A percentile compares a stretch with the other conserved stretches of the same genome.
Conservation (phyloP, 352 stramenopile genomes). For the Phytophthora sp. region DNA sequence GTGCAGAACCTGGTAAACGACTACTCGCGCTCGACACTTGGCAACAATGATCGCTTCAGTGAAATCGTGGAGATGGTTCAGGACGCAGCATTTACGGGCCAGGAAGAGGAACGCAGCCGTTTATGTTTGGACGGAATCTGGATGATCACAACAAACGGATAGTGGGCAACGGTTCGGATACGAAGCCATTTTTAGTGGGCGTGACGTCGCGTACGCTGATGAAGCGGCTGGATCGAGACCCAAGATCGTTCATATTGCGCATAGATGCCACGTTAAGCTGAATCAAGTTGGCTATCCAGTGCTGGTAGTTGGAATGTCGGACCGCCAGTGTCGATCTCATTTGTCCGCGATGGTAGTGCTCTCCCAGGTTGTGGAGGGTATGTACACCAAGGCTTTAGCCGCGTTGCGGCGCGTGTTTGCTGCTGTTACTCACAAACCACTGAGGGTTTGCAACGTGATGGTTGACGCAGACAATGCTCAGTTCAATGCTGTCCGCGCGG, state of each 20-base stretch:
- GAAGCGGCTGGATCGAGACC: not conserved
- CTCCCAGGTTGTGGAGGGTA: too few relatives aligned
- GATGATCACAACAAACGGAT: not conserved
- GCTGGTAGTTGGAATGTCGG: not conserved
- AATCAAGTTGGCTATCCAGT: not conserved
- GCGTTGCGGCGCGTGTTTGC: not conserved
- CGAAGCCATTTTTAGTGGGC: not conserved
- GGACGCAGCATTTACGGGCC: not conserved
- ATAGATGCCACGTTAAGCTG: not conserved
- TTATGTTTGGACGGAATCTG: not conserved
- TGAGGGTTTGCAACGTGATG: not conserved
- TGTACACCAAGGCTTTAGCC: not conserved
- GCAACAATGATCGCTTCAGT: not conserved
- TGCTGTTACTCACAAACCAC: not conserved
- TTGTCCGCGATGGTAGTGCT: not conserved
- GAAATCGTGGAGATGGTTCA: not conserved
- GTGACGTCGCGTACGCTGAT: not conserved
- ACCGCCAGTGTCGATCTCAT: not conserved
- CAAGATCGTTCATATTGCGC: not conserved
- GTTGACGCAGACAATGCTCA: not conserved
- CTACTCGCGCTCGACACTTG: not conserved
- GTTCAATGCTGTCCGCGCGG: not conserved
- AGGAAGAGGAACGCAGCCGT: not conserved
- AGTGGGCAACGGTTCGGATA: not conserved
- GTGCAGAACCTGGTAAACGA: not conserved